Conservation (phyloP, 306 rosid species). For the Cyamopsis tetragonoloba region DNA sequence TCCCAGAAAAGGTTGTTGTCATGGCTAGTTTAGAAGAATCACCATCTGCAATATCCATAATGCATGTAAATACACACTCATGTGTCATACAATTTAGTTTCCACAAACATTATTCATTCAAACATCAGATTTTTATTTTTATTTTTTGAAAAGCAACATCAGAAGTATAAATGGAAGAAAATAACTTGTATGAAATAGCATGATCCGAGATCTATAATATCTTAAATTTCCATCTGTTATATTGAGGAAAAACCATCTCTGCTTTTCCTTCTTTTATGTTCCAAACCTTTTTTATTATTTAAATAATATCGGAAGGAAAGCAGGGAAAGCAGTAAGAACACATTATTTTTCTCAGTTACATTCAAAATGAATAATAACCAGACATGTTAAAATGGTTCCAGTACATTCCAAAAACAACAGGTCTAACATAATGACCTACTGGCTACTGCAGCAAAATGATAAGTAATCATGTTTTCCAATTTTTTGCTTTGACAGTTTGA, state of each 20-base stretch:
- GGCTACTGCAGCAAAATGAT: background rate
- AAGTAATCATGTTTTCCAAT: background rate
- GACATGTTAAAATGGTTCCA: background rate
- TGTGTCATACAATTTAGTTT: conserved; percentile 11
- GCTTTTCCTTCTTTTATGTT: background rate
- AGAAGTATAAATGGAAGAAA: conserved; percentile 2
- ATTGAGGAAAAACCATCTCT: background rate
- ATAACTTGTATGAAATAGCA: background rate
- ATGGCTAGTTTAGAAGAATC: conserved; percentile 63
- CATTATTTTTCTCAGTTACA: background rate
- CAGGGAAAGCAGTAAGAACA: background rate
- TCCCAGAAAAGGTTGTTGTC: conserved; percentile 40
- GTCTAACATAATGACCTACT: background rate
- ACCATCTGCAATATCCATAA: conserved; percentile 51
- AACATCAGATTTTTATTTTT: no score
- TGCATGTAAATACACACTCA: conserved; percentile 21
- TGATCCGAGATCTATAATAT: background rate
- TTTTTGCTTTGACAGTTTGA: background rate
- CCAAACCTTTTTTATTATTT: background rate
- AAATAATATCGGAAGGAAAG: background rate
- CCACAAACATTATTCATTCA: background rate
- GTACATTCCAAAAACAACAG: background rate
- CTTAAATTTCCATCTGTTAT: background rate
- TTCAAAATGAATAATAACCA: background rate
- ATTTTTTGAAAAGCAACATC: no score